phyloP scores from a whole-genome alignment of 805 yeast genomes.

The Teunomyces stri region DNA sequence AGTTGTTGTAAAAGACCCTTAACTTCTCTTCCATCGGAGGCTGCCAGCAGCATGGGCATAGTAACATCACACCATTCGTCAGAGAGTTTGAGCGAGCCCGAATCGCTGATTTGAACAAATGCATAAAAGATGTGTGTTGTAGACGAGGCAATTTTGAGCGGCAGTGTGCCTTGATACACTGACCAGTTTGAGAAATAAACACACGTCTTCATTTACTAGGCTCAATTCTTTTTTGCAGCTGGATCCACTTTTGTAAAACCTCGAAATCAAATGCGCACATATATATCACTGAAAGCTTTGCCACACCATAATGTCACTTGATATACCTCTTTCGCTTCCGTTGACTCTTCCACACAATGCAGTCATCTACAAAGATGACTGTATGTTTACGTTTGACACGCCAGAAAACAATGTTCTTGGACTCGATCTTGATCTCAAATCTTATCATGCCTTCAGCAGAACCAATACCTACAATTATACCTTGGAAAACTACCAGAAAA shows the following conservation, averaged over 20 bases:
- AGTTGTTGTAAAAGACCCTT: conserved; percentile 54
- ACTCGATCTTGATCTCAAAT: conserved; percentile 69
- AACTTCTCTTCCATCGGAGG: conserved; percentile 10
- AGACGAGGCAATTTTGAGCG: conserved; percentile 56
- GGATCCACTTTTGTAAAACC: background rate
- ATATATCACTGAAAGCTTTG: background rate
- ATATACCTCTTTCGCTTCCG: conserved; percentile 17
- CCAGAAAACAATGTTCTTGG: conserved; percentile 52
- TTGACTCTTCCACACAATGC: conserved; percentile 17
- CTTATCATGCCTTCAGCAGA: conserved; percentile 70
- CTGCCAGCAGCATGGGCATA: conserved; percentile 28
- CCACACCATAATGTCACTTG: conserved; percentile 6
- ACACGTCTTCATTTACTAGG: conserved; percentile 2
- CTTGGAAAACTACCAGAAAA: conserved; percentile 48
- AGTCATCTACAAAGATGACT: conserved; percentile 79
- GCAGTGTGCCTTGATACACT: conserved; percentile 46
- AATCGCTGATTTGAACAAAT: conserved; percentile 58
- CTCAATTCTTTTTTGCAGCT: background rate
- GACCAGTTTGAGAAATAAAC: conserved; percentile 58
- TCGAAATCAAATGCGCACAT: background rate
- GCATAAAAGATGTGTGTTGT: conserved; percentile 77
- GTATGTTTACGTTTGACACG: conserved; percentile 81
- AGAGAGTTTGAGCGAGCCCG: conserved; percentile 53
- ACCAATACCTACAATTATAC: conserved; percentile 47
- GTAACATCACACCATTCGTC: conserved; percentile 69